These are phyloP conservation scores for Biscogniauxia marginata DNA, from an alignment of 2,329 filamentous ascomycete species.

Conservation along the genomic window DNA sequence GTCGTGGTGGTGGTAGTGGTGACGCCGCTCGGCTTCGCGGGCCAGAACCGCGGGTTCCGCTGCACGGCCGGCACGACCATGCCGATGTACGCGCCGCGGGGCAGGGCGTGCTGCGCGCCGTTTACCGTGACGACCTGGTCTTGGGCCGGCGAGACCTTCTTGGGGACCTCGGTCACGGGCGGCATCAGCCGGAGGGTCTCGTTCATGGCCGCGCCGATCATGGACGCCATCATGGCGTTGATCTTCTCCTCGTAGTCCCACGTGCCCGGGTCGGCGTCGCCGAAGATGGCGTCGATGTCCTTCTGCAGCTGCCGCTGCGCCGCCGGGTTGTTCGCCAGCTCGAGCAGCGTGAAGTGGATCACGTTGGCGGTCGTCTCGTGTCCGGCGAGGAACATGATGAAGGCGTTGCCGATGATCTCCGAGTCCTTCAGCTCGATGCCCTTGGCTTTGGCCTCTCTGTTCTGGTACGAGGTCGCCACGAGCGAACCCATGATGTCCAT, in stretches of 20 bases:
- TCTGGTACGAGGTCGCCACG: constrained; percentile 41
- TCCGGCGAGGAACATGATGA: constrained; percentile 68
- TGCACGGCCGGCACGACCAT: constrained; percentile 58
- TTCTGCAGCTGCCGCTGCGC: constrained; percentile 66
- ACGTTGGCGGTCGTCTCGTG: constrained; percentile 80
- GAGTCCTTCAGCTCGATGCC: constrained; percentile 48
- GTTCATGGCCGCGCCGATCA: constrained; percentile 74
- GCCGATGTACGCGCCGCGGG: constrained; percentile 53
- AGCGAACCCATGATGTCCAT: constrained; percentile 56
- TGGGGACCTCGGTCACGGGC: constrained; percentile 70
- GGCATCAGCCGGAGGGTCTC: constrained; percentile 74
- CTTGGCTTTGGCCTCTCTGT: constrained; percentile 20
- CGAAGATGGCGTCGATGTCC: constrained; percentile 67
- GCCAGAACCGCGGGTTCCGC: constrained; percentile 73
- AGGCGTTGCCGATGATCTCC: constrained; percentile 73
- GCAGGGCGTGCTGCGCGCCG: constrained; percentile 44
- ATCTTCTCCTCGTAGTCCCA: constrained; percentile 73
- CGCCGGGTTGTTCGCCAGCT: constrained; percentile 64
- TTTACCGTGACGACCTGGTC: constrained; percentile 59
- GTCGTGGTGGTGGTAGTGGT: too few species aligned
- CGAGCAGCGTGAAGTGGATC: constrained; percentile 68
- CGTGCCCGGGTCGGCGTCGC: constrained; percentile 52
- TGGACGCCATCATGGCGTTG: constrained; percentile 63
- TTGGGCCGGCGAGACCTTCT: constrained; percentile 49
- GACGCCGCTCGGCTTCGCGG: constrained; percentile 43